phyloP scores from a whole-genome alignment of 306 rosid species.

The Dalbergia cultrata region DNA sequence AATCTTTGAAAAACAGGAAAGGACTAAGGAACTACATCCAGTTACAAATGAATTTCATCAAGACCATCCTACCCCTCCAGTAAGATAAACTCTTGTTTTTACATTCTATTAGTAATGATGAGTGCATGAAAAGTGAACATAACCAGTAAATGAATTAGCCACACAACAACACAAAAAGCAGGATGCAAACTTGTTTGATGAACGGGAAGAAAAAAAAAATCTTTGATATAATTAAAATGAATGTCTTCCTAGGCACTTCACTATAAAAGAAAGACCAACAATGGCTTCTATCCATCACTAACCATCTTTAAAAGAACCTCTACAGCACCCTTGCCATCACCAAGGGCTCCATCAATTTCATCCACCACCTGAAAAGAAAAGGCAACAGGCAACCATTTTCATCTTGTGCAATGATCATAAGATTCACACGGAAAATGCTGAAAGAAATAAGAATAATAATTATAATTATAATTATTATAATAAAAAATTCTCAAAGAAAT shows the following conservation, averaged over 20 bases:
- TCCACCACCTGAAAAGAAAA: conserved; percentile 76
- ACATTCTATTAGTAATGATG: conserved; percentile 23
- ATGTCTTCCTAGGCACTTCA: conserved; percentile 24
- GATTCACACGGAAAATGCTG: conserved; percentile 22
- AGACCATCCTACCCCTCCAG: conserved; percentile 12
- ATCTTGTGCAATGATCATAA: conserved; percentile 16
- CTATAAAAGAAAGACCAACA: conserved; percentile 17
- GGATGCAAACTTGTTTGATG: conserved; percentile 29
- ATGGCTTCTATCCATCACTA: conserved; percentile 42
- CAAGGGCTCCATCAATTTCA: conserved; percentile 96
- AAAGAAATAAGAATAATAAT: neutral
- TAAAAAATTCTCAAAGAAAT: neutral
- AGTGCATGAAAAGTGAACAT: conserved; percentile 32
- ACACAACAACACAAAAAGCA: conserved; percentile 22
- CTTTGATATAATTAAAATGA: conserved; percentile 22
- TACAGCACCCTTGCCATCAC: conserved; percentile 97
- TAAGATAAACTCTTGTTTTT: conserved; percentile 10
- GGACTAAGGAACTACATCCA: conserved; percentile 18
- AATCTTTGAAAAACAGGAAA: conserved; percentile 5
- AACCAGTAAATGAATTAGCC: conserved; percentile 9
- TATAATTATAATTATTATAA: neutral
- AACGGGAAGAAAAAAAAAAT: conserved; percentile 24
- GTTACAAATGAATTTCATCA: conserved; percentile 23
- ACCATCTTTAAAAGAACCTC: conserved; percentile 95
- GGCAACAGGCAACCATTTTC: conserved; percentile 26